phyloP scores from a whole-genome alignment of 148 eudicot genomes.

The Agrostemma githago region DNA sequence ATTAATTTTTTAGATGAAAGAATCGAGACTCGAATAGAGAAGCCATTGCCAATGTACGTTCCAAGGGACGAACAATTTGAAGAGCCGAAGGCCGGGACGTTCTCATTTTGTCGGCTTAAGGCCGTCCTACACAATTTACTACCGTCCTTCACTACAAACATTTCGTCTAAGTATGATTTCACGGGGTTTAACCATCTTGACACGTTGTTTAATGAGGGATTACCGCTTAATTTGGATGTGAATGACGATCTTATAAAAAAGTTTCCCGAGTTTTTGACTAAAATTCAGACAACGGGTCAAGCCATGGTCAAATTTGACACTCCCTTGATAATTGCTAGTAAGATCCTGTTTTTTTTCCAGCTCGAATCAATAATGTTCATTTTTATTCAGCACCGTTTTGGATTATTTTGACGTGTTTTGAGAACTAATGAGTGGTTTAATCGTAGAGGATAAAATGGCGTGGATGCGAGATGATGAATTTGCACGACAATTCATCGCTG shows the following conservation, averaged over 20 bases:
- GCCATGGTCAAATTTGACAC: conserved; percentile 77
- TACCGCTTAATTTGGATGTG: conserved; percentile 60
- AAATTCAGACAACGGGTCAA: conserved; percentile 49
- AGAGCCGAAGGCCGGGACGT: conserved; percentile 66
- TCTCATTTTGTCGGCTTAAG: conserved; percentile 73
- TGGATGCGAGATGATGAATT: conserved; percentile 98
- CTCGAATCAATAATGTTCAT: too few species aligned
- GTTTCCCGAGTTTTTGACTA: conserved; percentile 53
- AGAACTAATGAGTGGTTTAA: background rate
- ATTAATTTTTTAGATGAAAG: conserved; percentile 36
- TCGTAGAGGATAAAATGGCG: conserved; percentile 83
- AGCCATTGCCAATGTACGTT: conserved; percentile 77
- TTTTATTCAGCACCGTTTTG: too few species aligned
- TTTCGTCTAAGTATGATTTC: conserved; percentile 78
- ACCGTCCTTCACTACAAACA: conserved; percentile 67
- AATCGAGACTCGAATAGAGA: conserved; percentile 83
- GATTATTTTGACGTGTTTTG: background rate
- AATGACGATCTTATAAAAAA: conserved; percentile 72
- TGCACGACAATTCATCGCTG: conserved; percentile 85
- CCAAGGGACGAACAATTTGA: conserved; percentile 94
- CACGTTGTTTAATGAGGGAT: conserved; percentile 74
- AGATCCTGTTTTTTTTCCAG: conserved; percentile 1
- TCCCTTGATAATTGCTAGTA: conserved; percentile 74
- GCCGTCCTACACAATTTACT: conserved; percentile 77
- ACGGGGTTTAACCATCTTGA: conserved; percentile 76